These are phyloP conservation scores for Amanita pseudoporphyria DNA, from an alignment of 768 basidiomycete genomes.

Conservation along the genomic window DNA sequence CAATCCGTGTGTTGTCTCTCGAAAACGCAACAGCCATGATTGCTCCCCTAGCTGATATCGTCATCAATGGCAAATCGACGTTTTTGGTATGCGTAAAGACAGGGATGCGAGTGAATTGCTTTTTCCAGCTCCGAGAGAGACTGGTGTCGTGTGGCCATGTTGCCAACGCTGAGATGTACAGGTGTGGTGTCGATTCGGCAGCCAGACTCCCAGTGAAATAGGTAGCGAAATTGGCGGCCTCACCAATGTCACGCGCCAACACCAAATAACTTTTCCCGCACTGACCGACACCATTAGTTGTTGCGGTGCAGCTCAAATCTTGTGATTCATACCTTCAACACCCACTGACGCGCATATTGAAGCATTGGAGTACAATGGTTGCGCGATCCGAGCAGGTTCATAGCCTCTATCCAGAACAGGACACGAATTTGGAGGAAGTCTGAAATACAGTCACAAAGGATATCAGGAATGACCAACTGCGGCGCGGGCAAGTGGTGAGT, in stretches of 20 bases:
- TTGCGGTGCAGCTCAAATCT: background rate
- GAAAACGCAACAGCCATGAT: too few relatives aligned
- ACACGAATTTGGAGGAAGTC: conserved; percentile 12
- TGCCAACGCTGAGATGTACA: conserved; percentile 14
- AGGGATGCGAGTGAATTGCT: conserved; percentile 8
- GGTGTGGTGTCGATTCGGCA: conserved; percentile 12
- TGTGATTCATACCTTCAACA: conserved; percentile 3
- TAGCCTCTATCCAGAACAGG: conserved; percentile 20
- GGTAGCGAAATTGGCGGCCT: conserved; percentile 13
- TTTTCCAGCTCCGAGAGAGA: conserved; percentile 8
- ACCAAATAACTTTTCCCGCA: background rate
- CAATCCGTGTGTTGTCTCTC: too few relatives aligned
- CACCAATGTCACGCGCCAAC: conserved; percentile 6
- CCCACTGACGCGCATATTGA: conserved; percentile 7
- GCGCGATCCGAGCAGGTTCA: conserved; percentile 15
- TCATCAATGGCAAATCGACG: conserved; percentile 5
- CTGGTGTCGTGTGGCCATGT: conserved; percentile 6
- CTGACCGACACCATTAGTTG: background rate
- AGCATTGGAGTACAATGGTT: conserved; percentile 14
- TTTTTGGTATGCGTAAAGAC: background rate
- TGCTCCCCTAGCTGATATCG: background rate
- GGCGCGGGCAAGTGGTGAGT: too few relatives aligned
- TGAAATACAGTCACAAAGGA: background rate
- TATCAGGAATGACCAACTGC: too few relatives aligned
- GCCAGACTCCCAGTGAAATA: conserved; percentile 12